These are phyloP conservation scores for Pinus albicaulis DNA, from an alignment of 75 land plant species.

Conservation along the genomic window DNA sequence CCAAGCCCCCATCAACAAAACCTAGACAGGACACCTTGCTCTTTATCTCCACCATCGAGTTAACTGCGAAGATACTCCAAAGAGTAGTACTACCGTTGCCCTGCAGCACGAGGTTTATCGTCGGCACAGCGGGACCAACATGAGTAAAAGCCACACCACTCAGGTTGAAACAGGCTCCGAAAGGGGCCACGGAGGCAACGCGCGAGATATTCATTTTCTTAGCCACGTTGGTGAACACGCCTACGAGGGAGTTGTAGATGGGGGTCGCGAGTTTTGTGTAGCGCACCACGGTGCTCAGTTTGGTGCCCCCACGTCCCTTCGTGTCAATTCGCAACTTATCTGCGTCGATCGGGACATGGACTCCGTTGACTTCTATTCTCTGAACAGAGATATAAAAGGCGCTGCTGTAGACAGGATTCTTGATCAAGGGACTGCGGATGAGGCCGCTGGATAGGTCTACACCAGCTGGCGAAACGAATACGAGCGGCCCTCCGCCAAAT, in stretches of 20 bases:
- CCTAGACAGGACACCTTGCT: conserved; percentile 46
- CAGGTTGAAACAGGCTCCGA: conserved; percentile 40
- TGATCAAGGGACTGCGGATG: conserved; percentile 41
- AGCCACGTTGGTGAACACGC: conserved; percentile 16
- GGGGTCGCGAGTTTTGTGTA: conserved; percentile 43
- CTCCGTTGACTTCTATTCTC: conserved; percentile 28
- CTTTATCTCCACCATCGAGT: conserved; percentile 42
- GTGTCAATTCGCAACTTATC: conserved; percentile 24
- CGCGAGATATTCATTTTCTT: conserved; percentile 13
- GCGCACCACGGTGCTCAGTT: conserved; percentile 41
- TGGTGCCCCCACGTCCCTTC: conserved; percentile 37
- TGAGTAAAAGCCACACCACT: conserved; percentile 22
- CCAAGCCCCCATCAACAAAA: conserved; percentile 40
- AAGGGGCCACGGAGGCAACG: conserved; percentile 34
- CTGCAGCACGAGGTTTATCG: conserved; percentile 42
- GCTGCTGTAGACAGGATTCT: conserved; percentile 26
- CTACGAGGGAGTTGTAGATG: conserved; percentile 35
- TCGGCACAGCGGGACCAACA: conserved; percentile 50
- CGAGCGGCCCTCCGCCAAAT: conserved; percentile 36
- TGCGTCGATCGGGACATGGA: conserved; percentile 16
- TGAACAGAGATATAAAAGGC: conserved; percentile 41
- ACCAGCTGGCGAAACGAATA: conserved; percentile 10
- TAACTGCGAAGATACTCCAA: conserved; percentile 56
- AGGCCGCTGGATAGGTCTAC: conserved; percentile 19
- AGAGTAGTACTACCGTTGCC: conserved; percentile 16